A percentile compares a stretch with the other conserved stretches of the same genome.
phyloP scores from a whole-genome alignment of 805 yeast genomes.

The Candida loeiensis region DNA sequence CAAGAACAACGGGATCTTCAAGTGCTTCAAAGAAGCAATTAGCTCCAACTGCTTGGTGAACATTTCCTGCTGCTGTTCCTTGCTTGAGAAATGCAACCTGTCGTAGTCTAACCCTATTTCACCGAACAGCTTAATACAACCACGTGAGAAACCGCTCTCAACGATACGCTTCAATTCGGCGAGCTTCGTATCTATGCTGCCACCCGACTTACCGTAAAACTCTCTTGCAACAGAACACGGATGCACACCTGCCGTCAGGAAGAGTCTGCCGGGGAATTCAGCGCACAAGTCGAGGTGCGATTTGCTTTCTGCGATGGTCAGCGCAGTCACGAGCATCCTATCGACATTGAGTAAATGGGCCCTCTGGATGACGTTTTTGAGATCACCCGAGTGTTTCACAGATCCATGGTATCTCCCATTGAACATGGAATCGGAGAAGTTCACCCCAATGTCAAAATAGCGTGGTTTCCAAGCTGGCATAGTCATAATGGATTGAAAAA shows the following conservation, averaged over 20 bases:
- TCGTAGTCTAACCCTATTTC: conserved; percentile 96
- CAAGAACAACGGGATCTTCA: conserved; percentile 73
- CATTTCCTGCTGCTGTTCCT: conserved; percentile 60
- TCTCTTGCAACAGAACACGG: conserved; percentile 74
- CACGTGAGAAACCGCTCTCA: conserved; percentile 42
- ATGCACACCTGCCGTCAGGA: conserved; percentile 89
- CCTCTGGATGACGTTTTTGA: conserved; percentile 58
- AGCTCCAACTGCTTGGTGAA: conserved; percentile 74
- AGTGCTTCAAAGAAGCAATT: conserved; percentile 36
- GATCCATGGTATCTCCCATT: conserved; percentile 74
- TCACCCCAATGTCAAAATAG: conserved; percentile 54
- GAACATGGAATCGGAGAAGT: conserved; percentile 87
- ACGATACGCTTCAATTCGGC: conserved; percentile 48
- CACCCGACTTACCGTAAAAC: conserved; percentile 26
- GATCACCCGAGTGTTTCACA: conserved; percentile 60
- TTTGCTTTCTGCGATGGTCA: conserved; percentile 63
- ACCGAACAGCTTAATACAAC: conserved; percentile 78
- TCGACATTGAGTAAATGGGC: conserved; percentile 65
- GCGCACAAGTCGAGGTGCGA: conserved; percentile 57
- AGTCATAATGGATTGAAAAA: not conserved
- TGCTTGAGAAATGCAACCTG: conserved; percentile 71
- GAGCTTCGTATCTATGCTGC: conserved; percentile 41
- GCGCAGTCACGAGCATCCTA: conserved; percentile 78
- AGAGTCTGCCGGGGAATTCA: conserved; percentile 30
- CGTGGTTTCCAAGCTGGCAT: conserved; percentile 34